Evolutionary conservation across 306 rosid genomes (phyloP), one percentile per base, ranked within the genome.

Genomic region (Purshia tridentata): DNA sequence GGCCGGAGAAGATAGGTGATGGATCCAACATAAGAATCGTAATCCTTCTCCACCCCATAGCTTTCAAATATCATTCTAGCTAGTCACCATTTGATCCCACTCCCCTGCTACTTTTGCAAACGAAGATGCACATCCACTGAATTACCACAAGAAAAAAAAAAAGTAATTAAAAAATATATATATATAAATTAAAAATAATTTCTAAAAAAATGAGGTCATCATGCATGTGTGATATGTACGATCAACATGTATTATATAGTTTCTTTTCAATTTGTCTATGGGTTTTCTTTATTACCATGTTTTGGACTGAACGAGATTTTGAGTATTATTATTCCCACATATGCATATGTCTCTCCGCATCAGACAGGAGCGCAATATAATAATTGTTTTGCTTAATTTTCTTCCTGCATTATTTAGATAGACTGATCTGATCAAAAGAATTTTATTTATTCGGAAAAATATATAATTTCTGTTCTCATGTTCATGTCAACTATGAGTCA

Each of bases 61-160:
- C 89, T 86, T 75, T 92, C 90, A 76, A 88, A 86, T 67, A 92
- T 72, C 96, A 92, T 89, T 82, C 85, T 89, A 0, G 78, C 85
- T 89, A 0, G 78, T 79, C 77, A 92, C 98, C 65, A 77, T 84
- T 57, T 53, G 29, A 77, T 92, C 91, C 60, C 89, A 42, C 72
- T 83, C 92, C 42, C 72, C 89, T 0, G 82, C 87, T 67, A 77
- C 11, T 81, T 83, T 83, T 39, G 93, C 92, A 73, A 78, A 88
- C 16, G 85, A 80, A 65, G 65, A 58, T 66, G 89, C 51, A 48
- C 72, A 35, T 72, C 70, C 72, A 66, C 97, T 92, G 23, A 6
- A 58, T 58, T 12, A 39, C 3, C 23, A 49, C 41, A 48, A 16
- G 2, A 58, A 62, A 3, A 58, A 18, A 2, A 9, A 69, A 5